phyloP scores from a whole-genome alignment of 129 eudicot species.

The Flaveria robusta region DNA sequence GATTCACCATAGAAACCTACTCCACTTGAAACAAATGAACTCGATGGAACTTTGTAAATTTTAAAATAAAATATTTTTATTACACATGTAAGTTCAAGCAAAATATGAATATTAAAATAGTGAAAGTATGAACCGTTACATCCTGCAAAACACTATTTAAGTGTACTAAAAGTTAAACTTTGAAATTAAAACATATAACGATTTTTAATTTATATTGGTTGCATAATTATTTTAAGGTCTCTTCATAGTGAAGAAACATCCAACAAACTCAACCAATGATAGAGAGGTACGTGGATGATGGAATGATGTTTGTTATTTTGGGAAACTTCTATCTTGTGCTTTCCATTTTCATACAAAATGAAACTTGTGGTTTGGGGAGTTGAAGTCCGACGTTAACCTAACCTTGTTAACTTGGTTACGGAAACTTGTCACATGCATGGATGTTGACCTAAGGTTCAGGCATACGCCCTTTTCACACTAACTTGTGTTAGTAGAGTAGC shows the following conservation, averaged over 20 bases:
- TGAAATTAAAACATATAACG: no score
- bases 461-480: slow-evolving; percentile 1
- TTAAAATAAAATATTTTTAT: neutral
- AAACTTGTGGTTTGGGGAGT: slow-evolving; percentile 26
- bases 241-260: slow-evolving; percentile 25
- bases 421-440: slow-evolving; percentile 9
- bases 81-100: neutral
- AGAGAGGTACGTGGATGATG: slow-evolving; percentile 38
- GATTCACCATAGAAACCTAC: neutral
- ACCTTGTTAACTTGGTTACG: slow-evolving; percentile 37
- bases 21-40: neutral
- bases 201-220: neutral
- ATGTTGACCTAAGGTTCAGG: neutral
- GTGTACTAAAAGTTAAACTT: no score
- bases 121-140: no score
- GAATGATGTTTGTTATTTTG: slow-evolving; percentile 24
- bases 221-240: neutral
- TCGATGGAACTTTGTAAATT: neutral
- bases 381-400: slow-evolving; percentile 58
- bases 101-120: neutral
- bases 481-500: neutral
- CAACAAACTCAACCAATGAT: slow-evolving; percentile 41
- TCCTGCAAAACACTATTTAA: no score
- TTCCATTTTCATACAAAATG: slow-evolving; percentile 32
- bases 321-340: slow-evolving; percentile 45